Conservation (phyloP, 2,329 filamentous ascomycete genomes). For the Parastagonospora nodorum region DNA sequence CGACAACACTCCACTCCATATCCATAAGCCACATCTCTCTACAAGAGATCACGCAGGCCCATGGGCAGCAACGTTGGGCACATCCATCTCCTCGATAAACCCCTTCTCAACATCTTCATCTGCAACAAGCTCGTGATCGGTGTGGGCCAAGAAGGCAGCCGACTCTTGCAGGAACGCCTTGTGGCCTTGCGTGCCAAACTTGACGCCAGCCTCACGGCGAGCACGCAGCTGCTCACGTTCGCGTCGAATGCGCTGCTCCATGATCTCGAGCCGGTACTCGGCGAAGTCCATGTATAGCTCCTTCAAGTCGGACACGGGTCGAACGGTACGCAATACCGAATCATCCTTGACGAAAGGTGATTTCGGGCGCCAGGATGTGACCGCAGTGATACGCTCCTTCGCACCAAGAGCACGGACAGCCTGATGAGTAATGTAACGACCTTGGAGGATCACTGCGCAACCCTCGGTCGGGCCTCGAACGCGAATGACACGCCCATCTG, state of each 20-base stretch:
- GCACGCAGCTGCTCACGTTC: conserved; percentile 47
- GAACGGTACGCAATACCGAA: conserved; percentile 64
- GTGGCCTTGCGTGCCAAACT: conserved; percentile 38
- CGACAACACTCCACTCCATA: too few species aligned
- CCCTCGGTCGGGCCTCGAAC: conserved; percentile 66
- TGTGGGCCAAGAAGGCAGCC: conserved; percentile 40
- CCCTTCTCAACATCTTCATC: conserved; percentile 36
- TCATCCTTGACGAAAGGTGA: conserved; percentile 62
- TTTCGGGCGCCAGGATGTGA: conserved; percentile 68
- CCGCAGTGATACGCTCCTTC: conserved; percentile 67
- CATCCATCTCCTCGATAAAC: conserved; percentile 29
- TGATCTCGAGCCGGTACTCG: conserved; percentile 66
- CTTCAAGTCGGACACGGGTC: conserved; percentile 61
- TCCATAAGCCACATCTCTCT: too few species aligned
- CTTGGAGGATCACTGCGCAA: conserved; percentile 68
- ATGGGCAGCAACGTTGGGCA: conserved; percentile 32
- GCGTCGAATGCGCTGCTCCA: conserved; percentile 63
- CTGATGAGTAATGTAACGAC: conserved; percentile 69
- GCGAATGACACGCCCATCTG: conserved; percentile 60
- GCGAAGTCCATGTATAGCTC: conserved; percentile 66
- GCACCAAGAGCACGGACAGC: conserved; percentile 64
- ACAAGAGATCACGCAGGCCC: too few species aligned
- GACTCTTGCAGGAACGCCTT: conserved; percentile 45
- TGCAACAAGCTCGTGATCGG: conserved; percentile 40
- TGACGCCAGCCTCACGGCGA: conserved; percentile 31